Percentiles rank a stretch among this genome's conserved stretches.
Conservation (phyloP, 768 basidiomycete genomes). For the Termitomyces sp. region DNA sequence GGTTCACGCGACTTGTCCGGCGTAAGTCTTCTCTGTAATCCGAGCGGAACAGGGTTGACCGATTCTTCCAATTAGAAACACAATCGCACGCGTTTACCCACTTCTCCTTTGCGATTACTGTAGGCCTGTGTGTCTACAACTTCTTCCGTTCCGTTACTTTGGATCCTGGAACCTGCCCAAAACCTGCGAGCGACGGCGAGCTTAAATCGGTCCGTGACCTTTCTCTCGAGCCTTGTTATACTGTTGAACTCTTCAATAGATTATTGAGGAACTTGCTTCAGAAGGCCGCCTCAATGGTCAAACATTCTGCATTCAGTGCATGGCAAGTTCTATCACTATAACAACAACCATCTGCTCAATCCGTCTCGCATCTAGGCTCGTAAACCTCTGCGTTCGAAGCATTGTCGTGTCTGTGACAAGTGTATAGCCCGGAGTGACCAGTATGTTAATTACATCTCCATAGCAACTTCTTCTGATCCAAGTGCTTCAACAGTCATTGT, state of each 20-base stretch:
- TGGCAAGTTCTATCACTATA: slow-evolving; percentile 49
- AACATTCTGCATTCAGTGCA: slow-evolving; percentile 94
- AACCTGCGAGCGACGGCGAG: slow-evolving; percentile 78
- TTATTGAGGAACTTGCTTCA: slow-evolving; percentile 88
- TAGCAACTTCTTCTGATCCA: slow-evolving; percentile 4
- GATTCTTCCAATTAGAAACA: slow-evolving; percentile 49
- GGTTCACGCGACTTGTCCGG: slow-evolving; percentile 73
- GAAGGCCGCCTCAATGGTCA: slow-evolving; percentile 90
- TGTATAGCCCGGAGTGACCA: slow-evolving; percentile 93
- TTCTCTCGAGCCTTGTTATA: not conserved
- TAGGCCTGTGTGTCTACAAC: slow-evolving; percentile 78
- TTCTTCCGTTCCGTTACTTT: slow-evolving; percentile 88
- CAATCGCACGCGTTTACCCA: slow-evolving; percentile 75
- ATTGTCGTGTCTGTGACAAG: slow-evolving; percentile 88
- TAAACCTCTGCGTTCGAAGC: slow-evolving; percentile 91
- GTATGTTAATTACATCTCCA: slow-evolving; percentile 43
- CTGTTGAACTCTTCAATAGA: slow-evolving; percentile 39
- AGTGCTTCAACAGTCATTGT: slow-evolving; percentile 64
- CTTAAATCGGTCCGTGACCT: slow-evolving; percentile 69
- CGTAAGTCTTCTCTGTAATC: slow-evolving; percentile 49
- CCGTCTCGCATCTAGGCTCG: slow-evolving; percentile 48
- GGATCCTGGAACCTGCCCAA: slow-evolving; percentile 87
- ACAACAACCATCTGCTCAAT: not conserved
- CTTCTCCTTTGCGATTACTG: slow-evolving; percentile 67
- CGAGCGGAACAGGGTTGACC: not conserved